Evolutionary conservation across 2,329 filamentous ascomycete species (phyloP).

Genomic region (Pyrenophora graminea): DNA sequence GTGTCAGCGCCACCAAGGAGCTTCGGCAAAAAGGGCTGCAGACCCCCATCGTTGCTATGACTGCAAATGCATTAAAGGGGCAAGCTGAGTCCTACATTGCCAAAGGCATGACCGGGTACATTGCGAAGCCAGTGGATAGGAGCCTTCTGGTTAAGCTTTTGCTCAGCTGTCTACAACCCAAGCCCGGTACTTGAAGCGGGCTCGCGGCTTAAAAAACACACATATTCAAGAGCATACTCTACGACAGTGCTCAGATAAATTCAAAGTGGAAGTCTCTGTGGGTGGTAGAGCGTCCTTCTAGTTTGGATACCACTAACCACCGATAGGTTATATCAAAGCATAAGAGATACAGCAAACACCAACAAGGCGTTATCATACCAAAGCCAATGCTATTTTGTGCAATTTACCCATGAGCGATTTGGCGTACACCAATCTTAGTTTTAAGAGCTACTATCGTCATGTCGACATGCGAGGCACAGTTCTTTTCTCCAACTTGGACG

Average conservation of each 20-base stretch:
- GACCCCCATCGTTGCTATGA: conserved; percentile 59
- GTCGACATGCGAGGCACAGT: too few relatives aligned
- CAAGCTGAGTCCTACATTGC: conserved; percentile 59
- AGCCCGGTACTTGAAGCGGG: conserved; percentile 10
- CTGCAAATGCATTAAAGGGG: conserved; percentile 60
- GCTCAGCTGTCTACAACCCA: conserved; percentile 28
- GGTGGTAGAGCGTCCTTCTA: too few relatives aligned
- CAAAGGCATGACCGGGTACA: conserved; percentile 61
- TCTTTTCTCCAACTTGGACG: too few relatives aligned
- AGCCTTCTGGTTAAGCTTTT: conserved; percentile 53
- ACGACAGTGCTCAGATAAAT: not conserved
- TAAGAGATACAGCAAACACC: too few relatives aligned
- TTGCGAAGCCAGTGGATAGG: conserved; percentile 60
- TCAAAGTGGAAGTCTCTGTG: too few relatives aligned
- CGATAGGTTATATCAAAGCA: too few relatives aligned
- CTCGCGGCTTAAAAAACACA: not conserved
- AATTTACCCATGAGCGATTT: too few relatives aligned
- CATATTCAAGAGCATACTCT: not conserved
- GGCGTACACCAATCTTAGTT: too few relatives aligned
- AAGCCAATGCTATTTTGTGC: too few relatives aligned
- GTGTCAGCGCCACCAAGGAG: conserved; percentile 34
- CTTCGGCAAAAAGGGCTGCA: conserved; percentile 24
- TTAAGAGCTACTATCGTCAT: too few relatives aligned
- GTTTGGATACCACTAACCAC: too few relatives aligned
- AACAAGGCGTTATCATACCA: too few relatives aligned